Percentiles rank a stretch among this genome's conserved stretches.
Evolutionary conservation across 2,329 filamentous ascomycete species (phyloP).

Genomic region (Xylariaceae sp.): DNA sequence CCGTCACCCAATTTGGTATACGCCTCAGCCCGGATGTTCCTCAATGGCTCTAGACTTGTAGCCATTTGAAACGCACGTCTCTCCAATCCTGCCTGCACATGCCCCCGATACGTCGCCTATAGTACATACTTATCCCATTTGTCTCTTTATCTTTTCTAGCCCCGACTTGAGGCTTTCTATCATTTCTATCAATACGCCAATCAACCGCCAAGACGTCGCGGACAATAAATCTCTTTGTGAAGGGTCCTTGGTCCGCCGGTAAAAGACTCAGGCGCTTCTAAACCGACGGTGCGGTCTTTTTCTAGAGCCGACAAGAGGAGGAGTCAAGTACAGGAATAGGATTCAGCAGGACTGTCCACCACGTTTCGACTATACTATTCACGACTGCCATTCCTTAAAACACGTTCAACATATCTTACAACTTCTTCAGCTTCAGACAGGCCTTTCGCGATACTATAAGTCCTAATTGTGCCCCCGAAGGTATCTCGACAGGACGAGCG

Average conservation of each 20-base stretch:
- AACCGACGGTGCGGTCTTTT: slow-evolving; percentile 10
- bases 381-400: slow-evolving; percentile 26
- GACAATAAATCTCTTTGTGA: slow-evolving; percentile 9
- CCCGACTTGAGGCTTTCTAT: not conserved
- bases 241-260: not conserved
- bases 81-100: slow-evolving; percentile 27
- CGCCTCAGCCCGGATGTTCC: slow-evolving; percentile 18
- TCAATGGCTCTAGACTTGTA: slow-evolving; percentile 29
- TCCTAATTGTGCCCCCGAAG: not conserved
- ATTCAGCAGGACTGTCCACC: slow-evolving; percentile 53
- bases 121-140: slow-evolving; percentile 20
- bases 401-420: slow-evolving; percentile 20
- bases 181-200: not conserved
- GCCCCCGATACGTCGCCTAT: slow-evolving; percentile 15
- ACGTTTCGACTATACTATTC: slow-evolving; percentile 23
- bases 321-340: slow-evolving; percentile 34
- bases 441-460: slow-evolving; percentile 12
- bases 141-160: slow-evolving; percentile 15
- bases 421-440: slow-evolving; percentile 12
- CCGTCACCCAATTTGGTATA: slow-evolving; percentile 22
- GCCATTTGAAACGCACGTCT: slow-evolving; percentile 23
- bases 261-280: slow-evolving; percentile 3
- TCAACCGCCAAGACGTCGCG: slow-evolving; percentile 7
- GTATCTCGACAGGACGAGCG: not conserved
- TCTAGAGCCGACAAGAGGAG: slow-evolving; percentile 23